Base-by-base conservation (phyloP, 495 filamentous ascomycete species). In the Talaromyces trachyspermus region DNA sequence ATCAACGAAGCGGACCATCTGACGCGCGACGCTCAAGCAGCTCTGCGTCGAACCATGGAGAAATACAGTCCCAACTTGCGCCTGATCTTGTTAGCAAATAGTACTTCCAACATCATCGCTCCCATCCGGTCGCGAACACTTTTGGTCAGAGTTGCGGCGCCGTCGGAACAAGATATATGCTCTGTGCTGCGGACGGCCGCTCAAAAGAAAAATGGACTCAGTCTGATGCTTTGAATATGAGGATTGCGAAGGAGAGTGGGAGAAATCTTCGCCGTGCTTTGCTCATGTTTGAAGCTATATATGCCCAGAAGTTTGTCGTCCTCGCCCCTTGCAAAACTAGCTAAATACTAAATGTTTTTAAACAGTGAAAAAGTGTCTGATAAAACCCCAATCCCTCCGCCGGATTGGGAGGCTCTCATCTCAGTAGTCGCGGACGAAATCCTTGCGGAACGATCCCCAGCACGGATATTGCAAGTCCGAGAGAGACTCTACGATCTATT, bases 1-100 rank as follows among this genome's bases (percentile, higher is more conserved):
- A 95, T 98, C 72, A 98, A 98, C 58, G 92, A 98, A 69, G 92
- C 92, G n/a, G 94, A 98, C 56, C 85, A 95, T 56, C 71, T 98
- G 39, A 94, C 85, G 0, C 70, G 92, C 33, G 92, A 98, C 77
- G 92, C 92, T 5, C 92, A 98, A 66, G 94, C 94, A 1, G 92
- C 92, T 42, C 72, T 98, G 60, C 79, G 92, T 60, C 75, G 92
- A 47, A 98, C 92, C 0, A 98, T 98, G 92, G 92, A 98, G 70
- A 98, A 98, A 72, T 98, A 98, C 68, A 89, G 84, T 52, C 91
- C 92, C 17, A 98, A 97, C 63, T 54, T 98, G 52, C 74, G 92
- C 26, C 66, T 98, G 54, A 95, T 98, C 39, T 68, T 98, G 37
- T 69, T 97, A 38, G 94, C 91, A 35, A 96, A 97, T 57, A 88